Conservation (phyloP, 257 asterid species). For the Solanum peruvianum region DNA sequence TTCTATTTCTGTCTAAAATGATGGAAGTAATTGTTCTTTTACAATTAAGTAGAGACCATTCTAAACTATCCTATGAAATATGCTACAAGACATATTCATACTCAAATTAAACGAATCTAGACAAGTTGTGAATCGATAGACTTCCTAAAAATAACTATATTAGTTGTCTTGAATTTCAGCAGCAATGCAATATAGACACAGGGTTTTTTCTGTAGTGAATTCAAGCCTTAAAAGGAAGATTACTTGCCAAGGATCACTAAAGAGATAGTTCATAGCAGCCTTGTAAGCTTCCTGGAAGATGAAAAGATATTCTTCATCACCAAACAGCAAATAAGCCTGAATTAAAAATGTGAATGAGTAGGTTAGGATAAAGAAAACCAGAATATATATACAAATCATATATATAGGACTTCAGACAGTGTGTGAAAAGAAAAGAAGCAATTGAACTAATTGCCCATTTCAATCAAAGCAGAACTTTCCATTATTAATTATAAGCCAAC, state of each 20-base stretch:
- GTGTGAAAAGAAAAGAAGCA: not conserved
- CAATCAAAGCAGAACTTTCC: not conserved
- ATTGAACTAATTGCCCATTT: not conserved
- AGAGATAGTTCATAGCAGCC: conserved; percentile 88
- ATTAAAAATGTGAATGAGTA: not conserved
- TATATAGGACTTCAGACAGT: not conserved
- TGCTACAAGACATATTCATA: not conserved
- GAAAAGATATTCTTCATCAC: conserved; percentile 92
- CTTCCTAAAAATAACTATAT: not conserved
- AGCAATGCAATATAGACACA: not conserved
- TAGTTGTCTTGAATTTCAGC: not conserved
- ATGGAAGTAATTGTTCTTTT: not conserved
- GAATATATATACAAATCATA: not conserved
- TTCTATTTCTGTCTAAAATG: not conserved
- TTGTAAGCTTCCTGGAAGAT: conserved; percentile 95
- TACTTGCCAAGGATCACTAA: conserved; percentile 83
- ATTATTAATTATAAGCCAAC: not conserved
- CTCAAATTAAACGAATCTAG: not conserved
- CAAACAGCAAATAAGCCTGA: conserved; percentile 89
- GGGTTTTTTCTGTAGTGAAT: not conserved
- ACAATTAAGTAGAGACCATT: not conserved
- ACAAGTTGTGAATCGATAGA: not conserved
- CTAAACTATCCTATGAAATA: not conserved
- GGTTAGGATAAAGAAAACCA: not conserved
- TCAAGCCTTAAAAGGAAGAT: not conserved